Conservation (phyloP, 2,329 filamentous ascomycete species). For the Gaeumannomyces tritici region DNA sequence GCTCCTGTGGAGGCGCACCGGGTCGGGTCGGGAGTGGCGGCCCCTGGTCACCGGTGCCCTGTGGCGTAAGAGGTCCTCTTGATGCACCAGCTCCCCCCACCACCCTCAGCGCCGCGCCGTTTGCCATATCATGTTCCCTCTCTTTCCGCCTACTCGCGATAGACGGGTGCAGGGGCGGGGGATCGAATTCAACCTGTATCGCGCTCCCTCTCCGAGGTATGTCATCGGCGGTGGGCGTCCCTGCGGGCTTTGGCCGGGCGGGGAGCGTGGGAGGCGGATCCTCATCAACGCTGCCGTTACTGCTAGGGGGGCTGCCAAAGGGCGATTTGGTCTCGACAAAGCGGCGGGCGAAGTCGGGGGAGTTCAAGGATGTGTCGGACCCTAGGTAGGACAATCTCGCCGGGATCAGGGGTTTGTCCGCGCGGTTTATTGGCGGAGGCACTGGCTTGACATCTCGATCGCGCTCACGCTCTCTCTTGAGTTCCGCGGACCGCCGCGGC, state of each 20-base stretch:
- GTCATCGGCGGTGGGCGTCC: slow-evolving; percentile 11
- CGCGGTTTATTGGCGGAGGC: slow-evolving; percentile 71
- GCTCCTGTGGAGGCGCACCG: slow-evolving; percentile 11
- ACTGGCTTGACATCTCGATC: slow-evolving; percentile 26
- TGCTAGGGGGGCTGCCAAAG: slow-evolving; percentile 78
- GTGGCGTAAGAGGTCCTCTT: slow-evolving; percentile 27
- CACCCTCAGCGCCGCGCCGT: slow-evolving; percentile 18
- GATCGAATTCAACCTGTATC: slow-evolving; percentile 31
- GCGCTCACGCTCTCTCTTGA: slow-evolving; percentile 38
- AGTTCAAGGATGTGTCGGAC: slow-evolving; percentile 5
- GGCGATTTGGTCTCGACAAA: slow-evolving; percentile 53
- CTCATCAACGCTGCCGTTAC: slow-evolving; percentile 49
- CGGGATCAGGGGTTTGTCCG: slow-evolving; percentile 51
- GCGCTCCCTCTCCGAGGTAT: slow-evolving; percentile 19
- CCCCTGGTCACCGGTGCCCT: slow-evolving; percentile 31
- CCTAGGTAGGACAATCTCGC: slow-evolving; percentile 15
- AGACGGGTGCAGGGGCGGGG: slow-evolving; percentile 42
- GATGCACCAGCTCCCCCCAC: neutral
- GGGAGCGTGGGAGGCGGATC: slow-evolving; percentile 40
- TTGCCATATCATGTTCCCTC: slow-evolving; percentile 28
- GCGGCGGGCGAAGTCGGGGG: slow-evolving; percentile 22
- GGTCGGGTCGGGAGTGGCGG: slow-evolving; percentile 42
- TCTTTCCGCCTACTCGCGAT: slow-evolving; percentile 33
- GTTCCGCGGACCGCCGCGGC: slow-evolving; percentile 51
- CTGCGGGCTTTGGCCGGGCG: slow-evolving; percentile 37